These are phyloP conservation scores for Brassica hybrid DNA, from an alignment of 441 rosid genomes.

Conservation along the genomic window DNA sequence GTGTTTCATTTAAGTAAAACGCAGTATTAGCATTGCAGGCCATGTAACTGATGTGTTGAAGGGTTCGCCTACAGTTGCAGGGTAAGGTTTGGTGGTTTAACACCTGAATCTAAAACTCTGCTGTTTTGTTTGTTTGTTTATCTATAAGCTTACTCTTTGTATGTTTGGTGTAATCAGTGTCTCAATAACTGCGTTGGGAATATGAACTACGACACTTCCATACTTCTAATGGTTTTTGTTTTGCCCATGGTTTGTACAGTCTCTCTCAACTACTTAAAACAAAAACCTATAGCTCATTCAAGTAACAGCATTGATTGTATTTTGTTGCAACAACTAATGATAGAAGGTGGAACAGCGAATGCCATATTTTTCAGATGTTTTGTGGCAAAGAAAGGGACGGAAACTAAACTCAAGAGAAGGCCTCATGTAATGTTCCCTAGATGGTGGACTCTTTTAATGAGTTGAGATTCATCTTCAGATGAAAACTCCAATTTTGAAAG, in stretches of 20 bases:
- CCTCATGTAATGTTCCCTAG: not conserved
- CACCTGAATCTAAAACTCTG: not conserved
- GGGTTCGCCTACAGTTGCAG: conserved; percentile 90
- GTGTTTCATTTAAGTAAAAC: conserved; percentile 55
- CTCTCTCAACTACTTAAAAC: not conserved
- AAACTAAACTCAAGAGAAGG: conserved; percentile 62
- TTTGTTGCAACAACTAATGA: conserved; percentile 57
- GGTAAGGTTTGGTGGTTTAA: not conserved
- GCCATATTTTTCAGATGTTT: conserved; percentile 65
- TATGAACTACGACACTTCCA: conserved; percentile 47
- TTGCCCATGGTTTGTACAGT: conserved; percentile 63
- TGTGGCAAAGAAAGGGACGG: conserved; percentile 77
- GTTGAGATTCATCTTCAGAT: no score
- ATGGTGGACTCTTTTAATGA: not conserved
- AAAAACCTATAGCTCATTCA: not conserved
- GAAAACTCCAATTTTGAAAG: no score
- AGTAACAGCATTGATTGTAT: not conserved
- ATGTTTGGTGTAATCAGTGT: conserved; percentile 64
- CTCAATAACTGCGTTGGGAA: conserved; percentile 86
- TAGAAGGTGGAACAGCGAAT: conserved; percentile 71
- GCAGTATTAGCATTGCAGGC: conserved; percentile 89
- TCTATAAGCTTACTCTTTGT: not conserved
- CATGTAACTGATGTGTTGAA: conserved; percentile 86
- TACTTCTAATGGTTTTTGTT: conserved; percentile 76
- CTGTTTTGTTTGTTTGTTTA: not conserved